phyloP scores from a whole-genome alignment of 176 grass and related monocot genomes.

The Bromus sterilis region DNA sequence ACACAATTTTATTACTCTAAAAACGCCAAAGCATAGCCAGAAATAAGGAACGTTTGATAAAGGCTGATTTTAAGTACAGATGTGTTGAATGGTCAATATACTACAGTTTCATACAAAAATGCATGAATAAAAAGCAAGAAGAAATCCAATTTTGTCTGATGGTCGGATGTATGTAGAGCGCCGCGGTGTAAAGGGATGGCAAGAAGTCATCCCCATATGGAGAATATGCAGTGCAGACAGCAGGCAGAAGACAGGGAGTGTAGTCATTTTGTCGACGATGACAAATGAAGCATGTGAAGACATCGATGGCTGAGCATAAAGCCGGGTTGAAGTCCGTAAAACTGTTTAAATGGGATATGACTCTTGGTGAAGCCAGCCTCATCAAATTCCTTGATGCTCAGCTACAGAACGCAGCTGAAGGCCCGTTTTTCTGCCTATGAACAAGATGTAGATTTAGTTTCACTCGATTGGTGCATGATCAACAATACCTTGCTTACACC shows the following conservation, averaged over 20 bases:
- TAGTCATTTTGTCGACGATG: not conserved
- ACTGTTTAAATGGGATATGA: not conserved
- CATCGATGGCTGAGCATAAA: no score
- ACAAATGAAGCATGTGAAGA: no score
- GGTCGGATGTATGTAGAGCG: not conserved
- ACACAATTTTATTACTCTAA: no score
- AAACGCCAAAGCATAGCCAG: no score
- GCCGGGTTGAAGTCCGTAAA: not conserved
- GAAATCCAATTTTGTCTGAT: not conserved
- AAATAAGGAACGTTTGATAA: no score
- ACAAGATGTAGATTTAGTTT: constrained; percentile 15
- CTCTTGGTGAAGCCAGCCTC: not conserved
- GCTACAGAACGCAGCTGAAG: constrained; percentile 16
- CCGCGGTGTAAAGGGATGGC: no score
- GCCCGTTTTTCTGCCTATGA: constrained; percentile 9
- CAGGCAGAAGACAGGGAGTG: not conserved
- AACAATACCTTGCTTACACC: not conserved
- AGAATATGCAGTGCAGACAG: not conserved
- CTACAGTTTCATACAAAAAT: not conserved
- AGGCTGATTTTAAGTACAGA: no score
- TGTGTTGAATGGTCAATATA: not conserved
- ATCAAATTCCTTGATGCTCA: constrained; percentile 3
- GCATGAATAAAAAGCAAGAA: not conserved
- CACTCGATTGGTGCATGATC: not conserved
- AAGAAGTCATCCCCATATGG: not conserved